These are phyloP conservation scores for Debaryomyces hansenii DNA, from an alignment of 805 yeast species.

Conservation along the genomic window DNA sequence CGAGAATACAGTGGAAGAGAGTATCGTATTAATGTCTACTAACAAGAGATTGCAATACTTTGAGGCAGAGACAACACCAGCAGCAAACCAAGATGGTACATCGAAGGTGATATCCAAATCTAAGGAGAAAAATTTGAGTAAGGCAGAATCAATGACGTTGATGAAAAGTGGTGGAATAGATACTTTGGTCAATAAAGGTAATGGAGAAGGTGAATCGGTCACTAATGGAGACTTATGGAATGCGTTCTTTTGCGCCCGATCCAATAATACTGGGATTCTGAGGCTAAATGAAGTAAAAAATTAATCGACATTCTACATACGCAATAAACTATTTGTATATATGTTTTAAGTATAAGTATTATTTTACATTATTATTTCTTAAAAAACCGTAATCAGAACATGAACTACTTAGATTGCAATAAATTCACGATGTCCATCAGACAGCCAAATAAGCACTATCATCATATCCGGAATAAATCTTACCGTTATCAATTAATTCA, in stretches of 20 bases:
- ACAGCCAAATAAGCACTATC: constrained; percentile 61
- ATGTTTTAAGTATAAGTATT: not conserved
- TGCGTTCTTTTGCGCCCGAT: constrained; percentile 48
- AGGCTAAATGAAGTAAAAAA: not conserved
- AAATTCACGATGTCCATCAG: constrained; percentile 14
- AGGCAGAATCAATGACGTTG: constrained; percentile 56
- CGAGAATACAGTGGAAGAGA: constrained; percentile 83
- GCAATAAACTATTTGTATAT: not conserved
- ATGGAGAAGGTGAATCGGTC: constrained; percentile 59
- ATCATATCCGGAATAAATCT: constrained; percentile 66
- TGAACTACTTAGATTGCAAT: not conserved
- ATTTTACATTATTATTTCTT: not conserved
- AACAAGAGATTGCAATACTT: constrained; percentile 52
- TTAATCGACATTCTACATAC: too few species aligned
- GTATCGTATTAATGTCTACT: constrained; percentile 69
- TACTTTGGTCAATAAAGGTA: constrained; percentile 42
- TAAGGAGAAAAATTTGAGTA: constrained; percentile 33
- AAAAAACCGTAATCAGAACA: not conserved
- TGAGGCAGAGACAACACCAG: constrained; percentile 12
- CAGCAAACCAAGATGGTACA: constrained; percentile 3
- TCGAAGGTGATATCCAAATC: constrained; percentile 14
- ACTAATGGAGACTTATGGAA: constrained; percentile 61
- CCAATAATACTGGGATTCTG: not conserved
- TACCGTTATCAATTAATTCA: constrained; percentile 64
- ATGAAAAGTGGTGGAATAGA: constrained; percentile 50